Percentiles rank a stretch among this genome's conserved stretches.
These are phyloP conservation scores for Xylaria bambusicola DNA, from an alignment of 495 filamentous ascomycete species.

Conservation along the genomic window DNA sequence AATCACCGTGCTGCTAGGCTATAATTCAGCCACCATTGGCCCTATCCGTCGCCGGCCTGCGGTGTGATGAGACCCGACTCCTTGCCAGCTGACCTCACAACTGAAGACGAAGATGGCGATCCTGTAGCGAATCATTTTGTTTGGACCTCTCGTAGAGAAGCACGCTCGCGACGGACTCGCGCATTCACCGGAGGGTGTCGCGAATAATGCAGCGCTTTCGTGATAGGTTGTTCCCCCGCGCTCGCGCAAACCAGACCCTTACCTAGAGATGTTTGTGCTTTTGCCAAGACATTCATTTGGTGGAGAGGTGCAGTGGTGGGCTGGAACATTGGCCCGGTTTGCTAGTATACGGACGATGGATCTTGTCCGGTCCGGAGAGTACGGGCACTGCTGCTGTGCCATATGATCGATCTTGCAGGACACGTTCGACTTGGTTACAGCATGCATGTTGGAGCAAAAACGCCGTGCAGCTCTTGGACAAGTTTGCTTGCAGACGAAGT, in stretches of 20 bases:
- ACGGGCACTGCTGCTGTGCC: slow-evolving; percentile 9
- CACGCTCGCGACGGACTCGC: background rate
- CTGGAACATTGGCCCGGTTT: background rate
- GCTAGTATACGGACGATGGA: slow-evolving; percentile 8
- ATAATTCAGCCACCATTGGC: background rate
- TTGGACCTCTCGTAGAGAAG: slow-evolving; percentile 2
- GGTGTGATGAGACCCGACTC: background rate
- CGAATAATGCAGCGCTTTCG: background rate
- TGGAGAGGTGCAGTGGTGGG: background rate
- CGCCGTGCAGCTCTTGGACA: slow-evolving; percentile 2
- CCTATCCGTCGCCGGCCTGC: background rate
- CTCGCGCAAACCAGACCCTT: background rate
- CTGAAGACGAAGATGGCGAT: background rate
- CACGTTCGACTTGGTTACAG: slow-evolving; percentile 6
- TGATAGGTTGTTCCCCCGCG: background rate
- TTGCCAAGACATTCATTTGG: slow-evolving; percentile 11
- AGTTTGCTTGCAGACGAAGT: background rate
- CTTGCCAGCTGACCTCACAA: background rate
- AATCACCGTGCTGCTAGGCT: background rate
- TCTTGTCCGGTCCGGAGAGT: slow-evolving; percentile 8
- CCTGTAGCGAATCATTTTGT: background rate
- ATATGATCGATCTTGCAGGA: slow-evolving; percentile 22
- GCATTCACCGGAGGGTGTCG: background rate
- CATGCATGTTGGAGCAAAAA: background rate
- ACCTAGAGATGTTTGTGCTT: slow-evolving; percentile 11